A percentile compares a stretch with the other conserved stretches of the same genome.
phyloP scores from a whole-genome alignment of 2,329 filamentous ascomycete genomes.

The Stagonosporopsis chrysanthemi region DNA sequence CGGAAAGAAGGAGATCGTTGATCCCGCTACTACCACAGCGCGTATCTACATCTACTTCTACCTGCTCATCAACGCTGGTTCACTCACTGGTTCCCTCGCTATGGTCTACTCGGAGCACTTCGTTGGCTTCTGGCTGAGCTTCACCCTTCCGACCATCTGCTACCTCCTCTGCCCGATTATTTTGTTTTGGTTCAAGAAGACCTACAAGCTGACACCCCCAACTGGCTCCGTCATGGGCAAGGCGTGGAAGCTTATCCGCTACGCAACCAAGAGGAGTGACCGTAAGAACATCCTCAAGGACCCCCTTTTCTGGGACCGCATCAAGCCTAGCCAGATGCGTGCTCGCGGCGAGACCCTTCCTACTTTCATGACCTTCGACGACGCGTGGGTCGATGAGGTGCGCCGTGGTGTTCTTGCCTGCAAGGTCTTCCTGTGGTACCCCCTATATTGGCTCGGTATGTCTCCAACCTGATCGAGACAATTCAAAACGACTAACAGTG shows the following conservation, averaged over 20 bases:
- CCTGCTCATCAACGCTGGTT: conserved; percentile 49
- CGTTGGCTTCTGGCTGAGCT: conserved; percentile 77
- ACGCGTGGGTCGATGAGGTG: conserved; percentile 80
- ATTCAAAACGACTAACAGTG: not conserved
- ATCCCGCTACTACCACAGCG: conserved; percentile 71
- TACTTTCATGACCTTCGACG: conserved; percentile 79
- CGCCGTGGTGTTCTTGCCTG: conserved; percentile 62
- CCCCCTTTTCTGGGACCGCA: conserved; percentile 64
- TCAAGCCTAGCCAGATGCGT: conserved; percentile 62
- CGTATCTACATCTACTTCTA: conserved; percentile 62
- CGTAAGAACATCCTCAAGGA: conserved; percentile 36
- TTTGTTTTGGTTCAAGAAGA: conserved; percentile 65
- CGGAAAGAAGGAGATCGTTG: conserved; percentile 67
- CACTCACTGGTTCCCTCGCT: conserved; percentile 44
- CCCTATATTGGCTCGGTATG: conserved; percentile 47
- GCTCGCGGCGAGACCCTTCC: conserved; percentile 59
- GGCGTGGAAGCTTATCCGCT: conserved; percentile 66
- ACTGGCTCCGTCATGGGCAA: conserved; percentile 75
- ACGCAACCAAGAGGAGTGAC: conserved; percentile 48
- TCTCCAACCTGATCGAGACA: not conserved
- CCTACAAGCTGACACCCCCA: conserved; percentile 71
- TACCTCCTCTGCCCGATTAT: conserved; percentile 68
- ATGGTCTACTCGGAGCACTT: conserved; percentile 51
- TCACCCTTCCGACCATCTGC: conserved; percentile 69
- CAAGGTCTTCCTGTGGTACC: conserved; percentile 65